phyloP scores from a whole-genome alignment of 371 early-diverging fungal species.

The Umbelopsis sp. region DNA sequence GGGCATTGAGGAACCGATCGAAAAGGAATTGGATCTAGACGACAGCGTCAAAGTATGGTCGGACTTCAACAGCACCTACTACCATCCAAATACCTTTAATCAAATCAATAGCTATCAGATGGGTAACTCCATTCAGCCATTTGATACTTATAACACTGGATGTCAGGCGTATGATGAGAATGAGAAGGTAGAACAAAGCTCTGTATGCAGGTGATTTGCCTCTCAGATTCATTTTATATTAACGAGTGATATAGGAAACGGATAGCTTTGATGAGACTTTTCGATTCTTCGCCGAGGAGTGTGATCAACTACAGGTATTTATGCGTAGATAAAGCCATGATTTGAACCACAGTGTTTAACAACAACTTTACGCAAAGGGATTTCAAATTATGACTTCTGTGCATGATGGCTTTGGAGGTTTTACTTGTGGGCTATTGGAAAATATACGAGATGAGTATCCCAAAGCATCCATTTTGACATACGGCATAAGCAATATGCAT shows the following conservation, averaged over 20 bases:
- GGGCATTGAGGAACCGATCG: background rate
- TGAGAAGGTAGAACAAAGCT: conserved; percentile 44
- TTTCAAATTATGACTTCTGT: conserved; percentile 80
- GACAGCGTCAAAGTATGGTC: conserved; percentile 73
- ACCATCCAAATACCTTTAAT: conserved; percentile 74
- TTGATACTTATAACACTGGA: conserved; percentile 76
- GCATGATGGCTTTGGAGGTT: conserved; percentile 80
- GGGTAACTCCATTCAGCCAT: conserved; percentile 70
- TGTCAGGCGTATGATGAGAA: conserved; percentile 65
- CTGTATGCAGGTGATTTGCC: background rate
- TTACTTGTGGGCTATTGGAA: conserved; percentile 65
- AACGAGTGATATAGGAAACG: conserved; percentile 32
- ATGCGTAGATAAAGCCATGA: background rate
- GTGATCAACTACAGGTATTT: conserved; percentile 75
- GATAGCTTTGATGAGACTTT: conserved; percentile 78
- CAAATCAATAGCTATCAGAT: conserved; percentile 64
- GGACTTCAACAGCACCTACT: conserved; percentile 77
- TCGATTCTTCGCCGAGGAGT: conserved; percentile 82
- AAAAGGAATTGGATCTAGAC: conserved; percentile 28
- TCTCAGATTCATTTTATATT: background rate
- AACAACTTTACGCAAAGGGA: conserved; percentile 47
- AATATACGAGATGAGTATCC: conserved; percentile 77
- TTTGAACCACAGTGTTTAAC: background rate
- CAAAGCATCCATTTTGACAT: conserved; percentile 71
- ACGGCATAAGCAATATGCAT: conserved; percentile 48